Percentiles rank a stretch among this genome's conserved stretches.
Evolutionary conservation across 1,139 yeast species (phyloP).

Genomic region (Hemisphaericaspora subhashii): DNA sequence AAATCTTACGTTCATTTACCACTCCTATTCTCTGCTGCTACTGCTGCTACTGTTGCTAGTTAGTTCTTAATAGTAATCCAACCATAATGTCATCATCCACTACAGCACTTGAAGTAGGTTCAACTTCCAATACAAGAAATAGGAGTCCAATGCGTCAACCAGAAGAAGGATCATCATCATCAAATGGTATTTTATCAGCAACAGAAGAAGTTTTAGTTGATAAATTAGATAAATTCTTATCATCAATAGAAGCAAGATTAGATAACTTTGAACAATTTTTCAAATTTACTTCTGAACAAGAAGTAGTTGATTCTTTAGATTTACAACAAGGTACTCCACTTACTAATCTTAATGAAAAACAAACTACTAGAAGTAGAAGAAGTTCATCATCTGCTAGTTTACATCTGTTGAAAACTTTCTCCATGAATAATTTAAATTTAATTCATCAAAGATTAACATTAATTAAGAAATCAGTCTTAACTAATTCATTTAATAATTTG

Average conservation of each 20-base stretch:
- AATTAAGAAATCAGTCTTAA: slow-evolving; percentile 43
- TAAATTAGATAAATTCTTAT: slow-evolving; percentile 51
- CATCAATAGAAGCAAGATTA: slow-evolving; percentile 53
- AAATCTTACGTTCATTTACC: no score
- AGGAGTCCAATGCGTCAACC: background rate
- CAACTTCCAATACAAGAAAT: background rate
- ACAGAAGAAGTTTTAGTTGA: slow-evolving; percentile 53
- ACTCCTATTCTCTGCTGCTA: no score
- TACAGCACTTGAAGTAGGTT: background rate
- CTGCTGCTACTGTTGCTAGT: background rate
- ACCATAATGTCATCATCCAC: no score
- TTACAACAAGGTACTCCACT: no score
- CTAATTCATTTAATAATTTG: slow-evolving; percentile 43
- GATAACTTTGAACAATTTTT: slow-evolving; percentile 55
- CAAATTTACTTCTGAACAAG: slow-evolving; percentile 23
- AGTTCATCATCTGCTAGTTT: slow-evolving; percentile 31
- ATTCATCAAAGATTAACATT: slow-evolving; percentile 45
- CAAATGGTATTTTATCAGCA: slow-evolving; percentile 11
- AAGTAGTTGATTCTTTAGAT: slow-evolving; percentile 15
- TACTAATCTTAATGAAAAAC: no score
- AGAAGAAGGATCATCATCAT: no score
- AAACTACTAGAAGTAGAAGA: slow-evolving; percentile 17
- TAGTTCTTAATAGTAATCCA: no score
- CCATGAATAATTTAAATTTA: slow-evolving; percentile 34
- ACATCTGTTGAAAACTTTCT: slow-evolving; percentile 32